These are phyloP conservation scores for Trypanosoma cruzi DNA, from an alignment of 208 protist genomes.

Conservation along the genomic window DNA sequence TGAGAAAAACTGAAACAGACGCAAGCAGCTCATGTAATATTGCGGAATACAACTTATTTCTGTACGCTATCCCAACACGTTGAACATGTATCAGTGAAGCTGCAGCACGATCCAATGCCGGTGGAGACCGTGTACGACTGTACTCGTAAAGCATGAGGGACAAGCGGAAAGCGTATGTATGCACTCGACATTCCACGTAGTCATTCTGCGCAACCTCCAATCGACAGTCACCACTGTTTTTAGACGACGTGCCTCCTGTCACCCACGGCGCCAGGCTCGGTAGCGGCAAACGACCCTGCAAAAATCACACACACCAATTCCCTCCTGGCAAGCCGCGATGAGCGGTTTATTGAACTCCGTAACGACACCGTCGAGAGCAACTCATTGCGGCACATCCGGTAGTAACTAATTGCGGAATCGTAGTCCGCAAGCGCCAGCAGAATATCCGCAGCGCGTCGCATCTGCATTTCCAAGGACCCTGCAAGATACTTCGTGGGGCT, in stretches of 20 bases:
- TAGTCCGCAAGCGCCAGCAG: constrained; percentile 69
- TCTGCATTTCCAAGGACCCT: constrained; percentile 81
- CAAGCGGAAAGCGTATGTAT: constrained; percentile 53
- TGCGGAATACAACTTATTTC: constrained; percentile 43
- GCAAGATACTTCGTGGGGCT: constrained; percentile 48
- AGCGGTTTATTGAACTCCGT: constrained; percentile 66
- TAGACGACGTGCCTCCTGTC: constrained; percentile 38
- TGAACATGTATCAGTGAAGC: constrained; percentile 52
- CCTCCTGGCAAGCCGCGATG: constrained; percentile 81
- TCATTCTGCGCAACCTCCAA: constrained; percentile 73
- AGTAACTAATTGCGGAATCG: constrained; percentile 57
- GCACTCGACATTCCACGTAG: constrained; percentile 48
- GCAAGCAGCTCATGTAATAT: constrained; percentile 71
- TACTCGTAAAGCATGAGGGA: constrained; percentile 71
- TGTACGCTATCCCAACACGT: constrained; percentile 36
- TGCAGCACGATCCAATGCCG: constrained; percentile 46
- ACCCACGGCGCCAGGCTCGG: constrained; percentile 61
- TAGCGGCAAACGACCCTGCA: constrained; percentile 45
- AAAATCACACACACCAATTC: constrained; percentile 59
- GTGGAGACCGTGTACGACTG: constrained; percentile 59
- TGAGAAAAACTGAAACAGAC: constrained; percentile 50
- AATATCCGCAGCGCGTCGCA: constrained; percentile 77
- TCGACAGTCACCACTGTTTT: constrained; percentile 47
- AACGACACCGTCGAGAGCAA: constrained; percentile 54
- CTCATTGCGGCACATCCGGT: constrained; percentile 79